A percentile compares a stretch with the other conserved stretches of the same genome.
phyloP scores from a whole-genome alignment of 2,329 filamentous ascomycete species.

The Sordariomycetes sp. region DNA sequence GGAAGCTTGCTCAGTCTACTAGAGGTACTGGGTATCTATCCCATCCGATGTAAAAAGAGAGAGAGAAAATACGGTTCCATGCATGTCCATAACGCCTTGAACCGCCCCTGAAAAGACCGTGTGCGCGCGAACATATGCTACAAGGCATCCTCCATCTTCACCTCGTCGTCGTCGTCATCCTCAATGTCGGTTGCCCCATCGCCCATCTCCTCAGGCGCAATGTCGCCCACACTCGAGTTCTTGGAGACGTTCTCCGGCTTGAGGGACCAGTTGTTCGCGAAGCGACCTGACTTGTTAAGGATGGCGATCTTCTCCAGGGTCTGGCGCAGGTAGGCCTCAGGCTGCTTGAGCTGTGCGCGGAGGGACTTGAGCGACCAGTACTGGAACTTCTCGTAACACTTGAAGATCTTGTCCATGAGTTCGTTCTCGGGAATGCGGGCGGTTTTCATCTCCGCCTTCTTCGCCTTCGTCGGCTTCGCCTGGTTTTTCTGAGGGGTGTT shows the following conservation, averaged over 20 bases:
- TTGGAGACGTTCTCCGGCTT: slow-evolving; percentile 51
- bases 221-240: slow-evolving; percentile 25
- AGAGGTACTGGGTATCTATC: neutral
- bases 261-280: slow-evolving; percentile 77
- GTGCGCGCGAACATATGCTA: neutral
- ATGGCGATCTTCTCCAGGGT: slow-evolving; percentile 74
- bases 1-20: neutral
- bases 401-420: slow-evolving; percentile 75
- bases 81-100: neutral
- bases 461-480: slow-evolving; percentile 37
- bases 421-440: slow-evolving; percentile 84
- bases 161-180: slow-evolving; percentile 57
- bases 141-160: slow-evolving; percentile 69
- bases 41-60: neutral
- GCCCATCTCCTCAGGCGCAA: slow-evolving; percentile 34
- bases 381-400: slow-evolving; percentile 72
- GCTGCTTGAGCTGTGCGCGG: slow-evolving; percentile 67
- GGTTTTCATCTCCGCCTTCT: slow-evolving; percentile 70
- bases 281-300: slow-evolving; percentile 71
- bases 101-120: neutral
- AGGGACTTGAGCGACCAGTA: slow-evolving; percentile 94
- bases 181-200: slow-evolving; percentile 44
- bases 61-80: neutral
- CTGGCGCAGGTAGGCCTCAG: slow-evolving; percentile 85
- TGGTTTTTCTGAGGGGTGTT: slow-evolving; percentile 36